A percentile compares a stretch with the other conserved stretches of the same genome.
Evolutionary conservation across 1,284 basidiomycete species (phyloP).

Genomic region (Ceratobasidium sp.): DNA sequence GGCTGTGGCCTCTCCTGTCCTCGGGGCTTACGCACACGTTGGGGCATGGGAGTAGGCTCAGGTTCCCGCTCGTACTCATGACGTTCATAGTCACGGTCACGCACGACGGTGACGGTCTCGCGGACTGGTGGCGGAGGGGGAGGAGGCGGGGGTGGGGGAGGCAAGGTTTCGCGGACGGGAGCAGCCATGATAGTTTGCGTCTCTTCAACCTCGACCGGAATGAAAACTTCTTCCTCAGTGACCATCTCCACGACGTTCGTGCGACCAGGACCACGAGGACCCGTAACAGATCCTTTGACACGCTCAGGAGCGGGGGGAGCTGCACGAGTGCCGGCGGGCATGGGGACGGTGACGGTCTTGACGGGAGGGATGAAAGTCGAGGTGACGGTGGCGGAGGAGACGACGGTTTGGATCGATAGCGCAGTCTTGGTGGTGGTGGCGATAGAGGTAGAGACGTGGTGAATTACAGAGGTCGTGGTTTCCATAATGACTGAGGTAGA

Average conservation of each 20-base stretch:
- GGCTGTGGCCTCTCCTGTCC: slow-evolving; percentile 33
- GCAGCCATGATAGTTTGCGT: slow-evolving; percentile 34
- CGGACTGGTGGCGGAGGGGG: slow-evolving; percentile 25
- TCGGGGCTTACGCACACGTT: slow-evolving; percentile 33
- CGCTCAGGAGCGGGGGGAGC: slow-evolving; percentile 75
- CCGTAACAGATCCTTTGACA: slow-evolving; percentile 51
- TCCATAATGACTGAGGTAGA: slow-evolving; percentile 53
- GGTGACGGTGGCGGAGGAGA: slow-evolving; percentile 71
- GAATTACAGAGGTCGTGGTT: slow-evolving; percentile 47
- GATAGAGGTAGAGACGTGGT: slow-evolving; percentile 69
- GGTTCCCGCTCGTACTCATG: slow-evolving; percentile 18
- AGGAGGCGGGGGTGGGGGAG: slow-evolving; percentile 28
- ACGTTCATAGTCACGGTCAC: slow-evolving; percentile 35
- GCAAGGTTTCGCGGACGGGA: slow-evolving; percentile 15
- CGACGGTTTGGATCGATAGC: slow-evolving; percentile 63
- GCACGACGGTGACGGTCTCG: slow-evolving; percentile 41
- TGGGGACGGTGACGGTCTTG: slow-evolving; percentile 72
- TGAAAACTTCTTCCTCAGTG: slow-evolving; percentile 59
- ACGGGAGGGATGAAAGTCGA: slow-evolving; percentile 69
- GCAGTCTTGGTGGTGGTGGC: slow-evolving; percentile 69
- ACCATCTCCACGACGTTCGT: slow-evolving; percentile 71
- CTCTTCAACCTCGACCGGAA: slow-evolving; percentile 48
- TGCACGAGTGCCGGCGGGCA: slow-evolving; percentile 82
- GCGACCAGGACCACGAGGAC: slow-evolving; percentile 65
- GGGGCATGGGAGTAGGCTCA: slow-evolving; percentile 14